phyloP scores from a whole-genome alignment of 257 asterid genomes.

The Penstemon eatonii region DNA sequence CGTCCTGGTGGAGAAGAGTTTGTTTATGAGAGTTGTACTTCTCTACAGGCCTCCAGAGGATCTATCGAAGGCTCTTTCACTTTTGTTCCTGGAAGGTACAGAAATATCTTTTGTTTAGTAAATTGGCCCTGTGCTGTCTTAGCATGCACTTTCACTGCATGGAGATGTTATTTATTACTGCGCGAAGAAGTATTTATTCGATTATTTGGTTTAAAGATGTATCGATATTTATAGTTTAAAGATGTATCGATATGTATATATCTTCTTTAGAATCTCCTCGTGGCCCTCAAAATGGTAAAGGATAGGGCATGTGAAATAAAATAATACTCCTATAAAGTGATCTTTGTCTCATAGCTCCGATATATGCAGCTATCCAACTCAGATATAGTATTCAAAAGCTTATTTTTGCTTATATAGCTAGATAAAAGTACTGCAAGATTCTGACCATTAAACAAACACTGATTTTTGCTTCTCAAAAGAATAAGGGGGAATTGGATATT shows the following conservation, averaged over 20 bases:
- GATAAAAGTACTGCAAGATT: background rate
- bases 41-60: constrained; percentile 52
- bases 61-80: constrained; percentile 84
- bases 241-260: background rate
- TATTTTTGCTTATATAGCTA: background rate
- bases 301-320: background rate
- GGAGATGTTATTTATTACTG: background rate
- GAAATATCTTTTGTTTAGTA: background rate
- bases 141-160: constrained; percentile 1
- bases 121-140: constrained; percentile 1
- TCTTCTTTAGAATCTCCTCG: background rate
- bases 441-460: no score
- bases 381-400: background rate
- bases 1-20: constrained; percentile 75
- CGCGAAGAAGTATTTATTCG: no score
- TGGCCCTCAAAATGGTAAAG: background rate
- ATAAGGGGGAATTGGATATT: constrained; percentile 4
- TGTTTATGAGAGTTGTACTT: constrained; percentile 72
- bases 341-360: background rate
- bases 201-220: constrained; percentile 17
- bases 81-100: constrained; percentile 93
- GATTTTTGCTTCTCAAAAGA: background rate
- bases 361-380: background rate
- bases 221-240: background rate
- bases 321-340: no score